Conservation (phyloP, 768 basidiomycete species). For the Rossbeevera mucosa region DNA sequence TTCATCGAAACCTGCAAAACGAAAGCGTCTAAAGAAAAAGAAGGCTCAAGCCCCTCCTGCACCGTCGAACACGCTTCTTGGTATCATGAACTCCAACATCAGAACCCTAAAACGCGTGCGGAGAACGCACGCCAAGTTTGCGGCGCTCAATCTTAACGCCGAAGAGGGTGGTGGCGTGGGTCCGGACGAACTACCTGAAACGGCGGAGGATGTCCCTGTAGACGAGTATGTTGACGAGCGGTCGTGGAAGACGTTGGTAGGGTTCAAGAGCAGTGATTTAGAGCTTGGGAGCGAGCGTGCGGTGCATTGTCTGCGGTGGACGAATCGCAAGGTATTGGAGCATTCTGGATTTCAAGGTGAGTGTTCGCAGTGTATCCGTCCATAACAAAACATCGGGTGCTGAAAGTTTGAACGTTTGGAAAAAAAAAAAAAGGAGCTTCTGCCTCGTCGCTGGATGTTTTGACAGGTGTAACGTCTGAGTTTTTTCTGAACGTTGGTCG, state of each 20-base stretch:
- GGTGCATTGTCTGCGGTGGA: conserved; percentile 64
- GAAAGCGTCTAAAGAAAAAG: conserved; percentile 26
- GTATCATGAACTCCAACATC: conserved; percentile 72
- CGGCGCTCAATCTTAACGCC: conserved; percentile 43
- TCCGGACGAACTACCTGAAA: conserved; percentile 33
- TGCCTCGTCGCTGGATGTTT: conserved; percentile 68
- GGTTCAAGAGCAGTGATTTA: conserved; percentile 9
- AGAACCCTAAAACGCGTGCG: conserved; percentile 69
- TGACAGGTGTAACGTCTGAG: conserved; percentile 72
- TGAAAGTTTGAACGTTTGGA: conserved; percentile 4
- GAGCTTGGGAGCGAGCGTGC: conserved; percentile 58
- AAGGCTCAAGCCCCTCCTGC: conserved; percentile 12
- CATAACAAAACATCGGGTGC: not conserved
- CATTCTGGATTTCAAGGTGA: conserved; percentile 90
- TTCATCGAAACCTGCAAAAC: conserved; percentile 11
- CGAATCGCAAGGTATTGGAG: conserved; percentile 73
- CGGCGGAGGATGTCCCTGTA: conserved; percentile 27
- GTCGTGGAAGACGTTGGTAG: conserved; percentile 45
- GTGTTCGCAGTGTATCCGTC: conserved; percentile 19
- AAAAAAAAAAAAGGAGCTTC: conserved; percentile 52
- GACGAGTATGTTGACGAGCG: conserved; percentile 49
- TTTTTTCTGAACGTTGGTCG: conserved; percentile 83
- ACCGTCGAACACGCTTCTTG: conserved; percentile 49
- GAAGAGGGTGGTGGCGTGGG: conserved; percentile 34
- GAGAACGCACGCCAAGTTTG: conserved; percentile 67